A percentile compares a stretch with the other conserved stretches of the same genome.
Evolutionary conservation across 164 flowering plant species (phyloP).

Genomic region (Magnolia changhungtana): DNA sequence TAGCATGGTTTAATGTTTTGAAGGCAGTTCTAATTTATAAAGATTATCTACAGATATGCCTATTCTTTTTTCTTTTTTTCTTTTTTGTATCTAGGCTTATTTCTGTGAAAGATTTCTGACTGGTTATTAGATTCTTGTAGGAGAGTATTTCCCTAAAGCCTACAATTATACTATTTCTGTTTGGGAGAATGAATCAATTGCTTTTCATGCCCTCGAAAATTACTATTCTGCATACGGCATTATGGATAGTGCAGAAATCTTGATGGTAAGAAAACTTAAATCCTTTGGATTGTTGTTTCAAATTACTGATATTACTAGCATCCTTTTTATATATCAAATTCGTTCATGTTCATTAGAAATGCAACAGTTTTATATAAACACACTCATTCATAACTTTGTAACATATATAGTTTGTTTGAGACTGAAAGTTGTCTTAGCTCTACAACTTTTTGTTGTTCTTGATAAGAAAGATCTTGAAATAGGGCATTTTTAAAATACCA

Average conservation of each 20-base stretch:
- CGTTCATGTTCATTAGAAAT: no score
- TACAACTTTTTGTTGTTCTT: no score
- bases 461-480: no score
- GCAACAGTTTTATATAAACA: no score
- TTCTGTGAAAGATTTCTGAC: not conserved
- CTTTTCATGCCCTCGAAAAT: conserved; percentile 62
- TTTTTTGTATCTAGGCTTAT: not conserved
- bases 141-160: conserved; percentile 81
- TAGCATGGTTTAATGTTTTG: not conserved
- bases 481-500: no score
- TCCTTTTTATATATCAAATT: not conserved
- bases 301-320: not conserved
- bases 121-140: conserved; percentile 25
- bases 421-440: no score
- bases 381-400: no score
- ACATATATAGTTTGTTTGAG: no score
- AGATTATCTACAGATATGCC: no score
- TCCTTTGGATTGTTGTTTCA: not conserved
- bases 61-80: not conserved
- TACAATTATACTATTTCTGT: conserved; percentile 55
- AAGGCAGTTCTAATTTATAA: no score
- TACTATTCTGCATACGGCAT: conserved; percentile 63
- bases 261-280: conserved; percentile 40
- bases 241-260: conserved; percentile 45
- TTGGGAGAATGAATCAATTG: conserved; percentile 94